Conservation (phyloP, 805 yeast genomes). For the Hanseniaspora clermontiae region DNA sequence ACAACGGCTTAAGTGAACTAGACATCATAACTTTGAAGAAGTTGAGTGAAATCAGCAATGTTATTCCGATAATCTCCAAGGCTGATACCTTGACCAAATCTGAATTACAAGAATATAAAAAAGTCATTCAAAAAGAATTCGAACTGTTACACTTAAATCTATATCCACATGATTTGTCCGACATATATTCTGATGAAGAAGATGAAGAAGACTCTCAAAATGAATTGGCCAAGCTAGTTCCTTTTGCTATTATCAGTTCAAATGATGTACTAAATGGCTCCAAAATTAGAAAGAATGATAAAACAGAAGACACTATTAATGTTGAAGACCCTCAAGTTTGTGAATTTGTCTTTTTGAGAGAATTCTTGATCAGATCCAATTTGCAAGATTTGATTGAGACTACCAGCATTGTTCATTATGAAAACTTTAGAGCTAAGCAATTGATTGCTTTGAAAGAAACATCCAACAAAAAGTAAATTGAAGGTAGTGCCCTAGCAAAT, state of each 20-base stretch:
- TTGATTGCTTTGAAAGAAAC: constrained; percentile 86
- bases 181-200: constrained; percentile 34
- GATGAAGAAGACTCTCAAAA: constrained; percentile 62
- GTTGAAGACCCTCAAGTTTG: constrained; percentile 91
- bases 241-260: constrained; percentile 91
- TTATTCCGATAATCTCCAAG: constrained; percentile 90
- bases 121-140: constrained; percentile 64
- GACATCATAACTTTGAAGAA: constrained; percentile 75
- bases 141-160: constrained; percentile 56
- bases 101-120: constrained; percentile 72
- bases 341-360: constrained; percentile 88
- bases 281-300: constrained; percentile 73
- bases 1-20: constrained; percentile 68
- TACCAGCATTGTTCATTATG: constrained; percentile 78
- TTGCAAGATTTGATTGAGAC: constrained; percentile 91
- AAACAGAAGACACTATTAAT: constrained; percentile 70
- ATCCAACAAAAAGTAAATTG: constrained; percentile 29
- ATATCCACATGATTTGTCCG: constrained; percentile 61
- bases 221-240: constrained; percentile 65
- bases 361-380: constrained; percentile 88
- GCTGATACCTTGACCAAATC: constrained; percentile 77
- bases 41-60: constrained; percentile 80
- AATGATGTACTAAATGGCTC: constrained; percentile 33
- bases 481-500: background rate
- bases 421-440: constrained; percentile 85